Base-by-base conservation (phyloP, 345 rosid genomes). In the Camelina sativa region DNA sequence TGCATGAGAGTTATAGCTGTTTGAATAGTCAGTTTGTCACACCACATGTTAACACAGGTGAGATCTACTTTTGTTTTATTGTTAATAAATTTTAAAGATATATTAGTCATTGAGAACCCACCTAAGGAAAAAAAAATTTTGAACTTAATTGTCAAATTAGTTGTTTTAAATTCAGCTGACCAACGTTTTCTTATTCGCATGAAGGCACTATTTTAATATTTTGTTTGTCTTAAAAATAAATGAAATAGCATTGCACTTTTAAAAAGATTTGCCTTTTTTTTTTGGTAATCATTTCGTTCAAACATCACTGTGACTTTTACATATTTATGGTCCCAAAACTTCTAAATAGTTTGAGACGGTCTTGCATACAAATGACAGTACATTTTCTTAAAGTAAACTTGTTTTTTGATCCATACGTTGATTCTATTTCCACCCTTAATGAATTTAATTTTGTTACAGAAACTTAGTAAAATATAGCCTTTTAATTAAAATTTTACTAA, bases 1-100 rank as follows among this genome's bases (percentile, higher is more conserved):
- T 80, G 76, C 79, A 85, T 48, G 91, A 83, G 85, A 72, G 80
- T 76, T 84, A 81, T 76, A 84, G 84, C 74, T 86, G 83, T 80
- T 67, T 72, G 79, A 83, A 83, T 44, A 64, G 54, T 64, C 76
- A 76, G 20, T 46, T 71, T 71, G 72, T 66, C 62, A 65, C 77
- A 66, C 73, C 77, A 59, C 73, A 41, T 66, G 57, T 50, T 58
- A 41, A 13, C 62, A 59, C 13, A 76, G 93, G 92, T 89, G 65
- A 62, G 73, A 57, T 54, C 47, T 56, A 32, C 46, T 73, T 23
- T 41, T 62, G 28, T 23, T 60, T 13, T 25, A 11, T 16, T 38
- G 4, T 52, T 19, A 22, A 34, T 51, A 9, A 37, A 16, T 51
- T 22, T 1, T 43, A 16, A 60, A 47, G 17, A 40, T 15, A 22